A percentile compares a stretch with the other conserved stretches of the same genome.
phyloP scores from a whole-genome alignment of 257 asterid species.

The Solanum rostratum region DNA sequence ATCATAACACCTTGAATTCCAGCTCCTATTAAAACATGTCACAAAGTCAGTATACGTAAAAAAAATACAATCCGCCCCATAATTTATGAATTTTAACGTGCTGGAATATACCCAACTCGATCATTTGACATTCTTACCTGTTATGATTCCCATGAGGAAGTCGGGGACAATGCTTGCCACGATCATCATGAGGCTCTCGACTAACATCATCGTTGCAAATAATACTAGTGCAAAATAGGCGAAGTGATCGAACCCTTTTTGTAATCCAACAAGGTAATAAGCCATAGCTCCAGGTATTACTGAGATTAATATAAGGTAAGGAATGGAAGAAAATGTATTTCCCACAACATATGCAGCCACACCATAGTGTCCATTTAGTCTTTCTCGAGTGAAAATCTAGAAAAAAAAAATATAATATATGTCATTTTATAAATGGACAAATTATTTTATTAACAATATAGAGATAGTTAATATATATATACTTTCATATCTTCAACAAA shows the following conservation, averaged over 20 bases:
- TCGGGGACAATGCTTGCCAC: constrained; percentile 42
- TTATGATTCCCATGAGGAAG: constrained; percentile 48
- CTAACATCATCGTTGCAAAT: constrained; percentile 41
- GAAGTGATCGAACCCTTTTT: constrained; percentile 32
- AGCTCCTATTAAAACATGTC: constrained; percentile 9
- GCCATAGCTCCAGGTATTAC: constrained; percentile 36
- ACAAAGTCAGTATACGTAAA: neutral
- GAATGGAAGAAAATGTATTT: constrained; percentile 50
- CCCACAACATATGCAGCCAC: constrained; percentile 39
- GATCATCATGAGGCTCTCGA: constrained; percentile 54
- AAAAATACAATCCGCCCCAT: neutral
- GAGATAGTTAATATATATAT: neutral
- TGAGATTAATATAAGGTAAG: constrained; percentile 35
- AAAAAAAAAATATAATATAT: neutral
- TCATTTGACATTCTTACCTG: constrained; percentile 1
- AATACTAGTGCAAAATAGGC: constrained; percentile 21
- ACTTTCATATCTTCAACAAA: constrained; percentile 65
- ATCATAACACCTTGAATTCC: constrained; percentile 54
- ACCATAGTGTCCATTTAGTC: constrained; percentile 47
- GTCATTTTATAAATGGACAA: neutral
- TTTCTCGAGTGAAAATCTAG: constrained; percentile 46
- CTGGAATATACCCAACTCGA: rapidly evolving
- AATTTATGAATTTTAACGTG: too few relatives aligned
- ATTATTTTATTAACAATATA: neutral
- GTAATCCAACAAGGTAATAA: constrained; percentile 48